Conservation (phyloP, 768 basidiomycete species). For the Cystobasidium onofrii region DNA sequence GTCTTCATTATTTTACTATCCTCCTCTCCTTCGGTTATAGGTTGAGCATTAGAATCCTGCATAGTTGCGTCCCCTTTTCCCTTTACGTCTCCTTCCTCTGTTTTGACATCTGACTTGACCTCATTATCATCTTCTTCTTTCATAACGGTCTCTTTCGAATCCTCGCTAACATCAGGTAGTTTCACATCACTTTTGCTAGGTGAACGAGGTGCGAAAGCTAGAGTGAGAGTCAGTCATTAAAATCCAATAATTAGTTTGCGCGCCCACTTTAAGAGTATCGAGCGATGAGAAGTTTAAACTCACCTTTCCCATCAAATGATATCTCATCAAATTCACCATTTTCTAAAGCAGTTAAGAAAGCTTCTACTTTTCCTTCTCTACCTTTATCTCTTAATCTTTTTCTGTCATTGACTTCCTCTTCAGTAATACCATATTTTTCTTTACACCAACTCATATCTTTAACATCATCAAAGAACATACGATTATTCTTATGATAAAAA, state of each 20-base stretch:
- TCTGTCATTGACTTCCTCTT: slow-evolving; percentile 17
- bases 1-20: not conserved
- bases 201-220: not conserved
- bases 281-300: too few species aligned
- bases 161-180: not conserved
- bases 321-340: slow-evolving; percentile 36
- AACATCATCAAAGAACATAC: slow-evolving; percentile 27
- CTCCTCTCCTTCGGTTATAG: slow-evolving; percentile 1
- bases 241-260: not conserved
- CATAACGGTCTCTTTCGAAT: slow-evolving; percentile 18
- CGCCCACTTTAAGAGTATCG: too few species aligned
- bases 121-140: slow-evolving; percentile 24
- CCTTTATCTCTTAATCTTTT: slow-evolving; percentile 14
- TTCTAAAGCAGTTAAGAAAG: slow-evolving; percentile 31
- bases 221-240: too few species aligned
- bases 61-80: slow-evolving; percentile 1
- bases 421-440: slow-evolving; percentile 37
- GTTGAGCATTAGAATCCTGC: not conserved
- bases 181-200: slow-evolving; percentile 9
- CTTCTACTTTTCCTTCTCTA: slow-evolving; percentile 25
- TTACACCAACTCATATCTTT: slow-evolving; percentile 34
- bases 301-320: slow-evolving; percentile 28
- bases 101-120: slow-evolving; percentile 5
- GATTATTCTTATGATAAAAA: not conserved
- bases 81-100: not conserved